Conservation (phyloP, 345 rosid species). For the Corchorus olitorius region DNA sequence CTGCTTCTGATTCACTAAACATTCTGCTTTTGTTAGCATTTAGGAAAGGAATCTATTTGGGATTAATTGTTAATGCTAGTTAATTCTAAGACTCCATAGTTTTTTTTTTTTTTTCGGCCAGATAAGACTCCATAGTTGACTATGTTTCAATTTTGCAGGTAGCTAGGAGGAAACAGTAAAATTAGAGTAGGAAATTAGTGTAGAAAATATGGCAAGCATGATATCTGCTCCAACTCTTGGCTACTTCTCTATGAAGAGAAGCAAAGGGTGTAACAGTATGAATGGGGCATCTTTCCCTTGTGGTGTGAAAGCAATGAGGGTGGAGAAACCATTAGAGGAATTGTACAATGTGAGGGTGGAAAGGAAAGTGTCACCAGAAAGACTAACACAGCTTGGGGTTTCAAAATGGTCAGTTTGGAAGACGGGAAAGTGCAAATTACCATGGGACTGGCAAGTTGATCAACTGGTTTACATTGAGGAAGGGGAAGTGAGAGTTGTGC, state of each 20-base stretch:
- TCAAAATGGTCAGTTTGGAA: conserved; percentile 88
- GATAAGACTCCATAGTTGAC: neutral
- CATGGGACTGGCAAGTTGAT: conserved; percentile 97
- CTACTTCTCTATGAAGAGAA: conserved; percentile 34
- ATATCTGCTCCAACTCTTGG: conserved; percentile 36
- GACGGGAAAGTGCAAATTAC: conserved; percentile 76
- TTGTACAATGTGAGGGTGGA: conserved; percentile 82
- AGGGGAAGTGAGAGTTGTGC: conserved; percentile 95
- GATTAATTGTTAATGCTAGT: too few relatives aligned
- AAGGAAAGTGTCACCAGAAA: conserved; percentile 52
- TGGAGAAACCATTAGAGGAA: conserved; percentile 75
- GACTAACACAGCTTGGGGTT: conserved; percentile 71
- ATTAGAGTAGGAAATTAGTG: neutral
- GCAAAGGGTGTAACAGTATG: conserved; percentile 16
- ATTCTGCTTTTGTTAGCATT: too few relatives aligned
- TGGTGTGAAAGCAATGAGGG: conserved; percentile 53
- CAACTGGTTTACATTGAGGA: conserved; percentile 94
- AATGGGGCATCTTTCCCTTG: conserved; percentile 17
- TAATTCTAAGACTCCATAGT: neutral
- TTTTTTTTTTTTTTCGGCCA: too few relatives aligned
- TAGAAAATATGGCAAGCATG: conserved; percentile 47
- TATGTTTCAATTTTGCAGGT: neutral
- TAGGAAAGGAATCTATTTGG: neutral
- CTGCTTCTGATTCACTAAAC: too few relatives aligned
- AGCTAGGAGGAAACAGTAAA: neutral